phyloP scores from a whole-genome alignment of 2,329 filamentous ascomycete species.

The Alternaria triticimaculans region DNA sequence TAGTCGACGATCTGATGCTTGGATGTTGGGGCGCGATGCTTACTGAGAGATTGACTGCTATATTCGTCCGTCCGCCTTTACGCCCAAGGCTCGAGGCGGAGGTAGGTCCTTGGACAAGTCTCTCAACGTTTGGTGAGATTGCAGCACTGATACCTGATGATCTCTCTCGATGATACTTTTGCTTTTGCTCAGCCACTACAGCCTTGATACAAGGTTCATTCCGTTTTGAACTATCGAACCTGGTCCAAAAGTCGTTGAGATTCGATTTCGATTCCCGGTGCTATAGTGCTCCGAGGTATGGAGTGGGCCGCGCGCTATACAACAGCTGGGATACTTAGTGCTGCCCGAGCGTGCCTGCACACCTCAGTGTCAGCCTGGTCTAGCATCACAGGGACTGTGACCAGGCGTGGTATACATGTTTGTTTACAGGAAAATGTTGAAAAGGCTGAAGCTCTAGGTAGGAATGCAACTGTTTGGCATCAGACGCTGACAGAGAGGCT shows the following conservation, averaged over 20 bases:
- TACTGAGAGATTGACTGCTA: not conserved
- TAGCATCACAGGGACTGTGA: not conserved
- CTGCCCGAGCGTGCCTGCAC: not conserved
- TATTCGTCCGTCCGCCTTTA: not conserved
- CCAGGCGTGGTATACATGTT: not conserved
- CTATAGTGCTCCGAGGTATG: not conserved
- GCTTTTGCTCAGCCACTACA: not conserved
- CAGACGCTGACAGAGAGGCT: not conserved
- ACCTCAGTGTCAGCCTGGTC: not conserved
- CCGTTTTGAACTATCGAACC: not conserved
- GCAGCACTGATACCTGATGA: not conserved
- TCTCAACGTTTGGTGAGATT: not conserved
- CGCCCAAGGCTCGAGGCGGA: not conserved
- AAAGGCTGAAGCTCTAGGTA: not conserved
- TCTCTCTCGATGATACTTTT: not conserved
- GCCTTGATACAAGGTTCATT: not conserved
- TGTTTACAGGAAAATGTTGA: no score
- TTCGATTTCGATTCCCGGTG: not conserved
- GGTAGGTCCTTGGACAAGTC: not conserved
- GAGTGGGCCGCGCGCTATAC: not conserved
- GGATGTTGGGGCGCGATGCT: not conserved
- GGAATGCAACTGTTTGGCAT: not conserved
- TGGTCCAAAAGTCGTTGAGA: not conserved
- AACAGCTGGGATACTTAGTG: not conserved
- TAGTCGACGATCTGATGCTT: not conserved